Conservation (phyloP, 225 moss, liverwort and hornwort genomes). For the Ulota crispa region DNA sequence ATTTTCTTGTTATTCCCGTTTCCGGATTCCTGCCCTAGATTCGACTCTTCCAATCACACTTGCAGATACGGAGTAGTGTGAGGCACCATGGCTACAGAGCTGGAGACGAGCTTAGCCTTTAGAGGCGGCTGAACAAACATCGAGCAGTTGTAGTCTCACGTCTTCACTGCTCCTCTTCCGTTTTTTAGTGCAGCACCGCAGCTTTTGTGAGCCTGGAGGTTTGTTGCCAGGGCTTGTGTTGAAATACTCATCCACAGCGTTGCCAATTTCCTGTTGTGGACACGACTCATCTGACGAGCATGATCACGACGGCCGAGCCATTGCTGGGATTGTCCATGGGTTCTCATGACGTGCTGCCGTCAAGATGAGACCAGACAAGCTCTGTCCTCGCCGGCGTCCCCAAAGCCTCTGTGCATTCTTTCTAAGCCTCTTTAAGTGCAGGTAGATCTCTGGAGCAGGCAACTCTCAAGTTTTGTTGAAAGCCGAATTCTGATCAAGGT, state of each 20-base stretch:
- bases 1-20: constrained; percentile 9
- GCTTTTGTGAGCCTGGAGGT: constrained; percentile 4
- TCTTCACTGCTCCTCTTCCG: neutral
- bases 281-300: constrained; percentile 5
- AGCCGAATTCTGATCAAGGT: constrained; percentile 17
- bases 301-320: constrained; percentile 20
- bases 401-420: constrained; percentile 5
- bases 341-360: constrained; percentile 35
- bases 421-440: constrained; percentile 4
- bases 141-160: constrained; percentile 8
- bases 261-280: no score
- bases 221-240: neutral
- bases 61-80: constrained; percentile 18
- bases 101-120: neutral
- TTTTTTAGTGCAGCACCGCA: constrained; percentile 5
- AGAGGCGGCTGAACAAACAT: constrained; percentile 3
- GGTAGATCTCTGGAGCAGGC: constrained; percentile 14
- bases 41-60: constrained; percentile 16
- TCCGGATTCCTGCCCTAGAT: constrained; percentile 31
- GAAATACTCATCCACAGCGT: neutral
- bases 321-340: constrained; percentile 7
- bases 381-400: neutral
- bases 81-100: constrained; percentile 11
- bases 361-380: constrained; percentile 18
- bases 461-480: neutral